phyloP scores from a whole-genome alignment of 1,284 basidiomycete genomes.

The Irpex lacteus region DNA sequence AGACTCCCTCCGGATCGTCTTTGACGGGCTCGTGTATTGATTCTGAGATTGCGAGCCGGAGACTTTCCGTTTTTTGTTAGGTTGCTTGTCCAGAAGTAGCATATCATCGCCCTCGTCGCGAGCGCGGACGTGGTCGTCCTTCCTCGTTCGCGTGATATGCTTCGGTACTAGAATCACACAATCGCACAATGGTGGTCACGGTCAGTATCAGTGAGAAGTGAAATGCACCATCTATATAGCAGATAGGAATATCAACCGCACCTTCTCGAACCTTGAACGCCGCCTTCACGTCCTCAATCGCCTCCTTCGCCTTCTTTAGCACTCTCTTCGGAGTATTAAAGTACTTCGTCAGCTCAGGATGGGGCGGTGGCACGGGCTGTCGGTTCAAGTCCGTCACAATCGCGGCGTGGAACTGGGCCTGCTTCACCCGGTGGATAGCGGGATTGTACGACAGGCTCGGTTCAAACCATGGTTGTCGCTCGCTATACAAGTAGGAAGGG shows the following conservation, averaged over 20 bases:
- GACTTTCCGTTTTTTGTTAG: constrained; percentile 24
- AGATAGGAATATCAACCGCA: constrained; percentile 22
- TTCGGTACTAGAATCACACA: constrained; percentile 49
- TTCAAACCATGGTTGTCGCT: constrained; percentile 74
- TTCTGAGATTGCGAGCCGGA: constrained; percentile 23
- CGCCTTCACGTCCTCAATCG: constrained; percentile 60
- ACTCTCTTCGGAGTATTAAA: constrained; percentile 75
- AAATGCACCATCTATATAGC: too few species aligned
- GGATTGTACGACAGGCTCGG: constrained; percentile 83
- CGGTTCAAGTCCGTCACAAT: constrained; percentile 70
- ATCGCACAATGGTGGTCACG: background rate
- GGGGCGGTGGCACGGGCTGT: constrained; percentile 80
- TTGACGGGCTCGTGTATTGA: background rate
- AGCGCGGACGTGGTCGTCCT: constrained; percentile 59
- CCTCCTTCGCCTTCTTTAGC: constrained; percentile 53
- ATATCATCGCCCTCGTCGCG: constrained; percentile 61
- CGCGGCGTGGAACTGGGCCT: constrained; percentile 88
- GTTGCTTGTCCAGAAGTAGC: constrained; percentile 56
- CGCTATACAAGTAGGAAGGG: constrained; percentile 34
- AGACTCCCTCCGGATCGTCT: background rate
- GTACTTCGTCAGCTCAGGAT: constrained; percentile 82
- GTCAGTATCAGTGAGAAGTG: too few species aligned
- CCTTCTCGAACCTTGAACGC: constrained; percentile 77
- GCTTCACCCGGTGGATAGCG: constrained; percentile 86
- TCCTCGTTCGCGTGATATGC: constrained; percentile 44